Percentiles rank a stretch among this genome's conserved stretches.
phyloP scores from a whole-genome alignment of 441 rosid genomes.

The Pelargonium citronellum region DNA sequence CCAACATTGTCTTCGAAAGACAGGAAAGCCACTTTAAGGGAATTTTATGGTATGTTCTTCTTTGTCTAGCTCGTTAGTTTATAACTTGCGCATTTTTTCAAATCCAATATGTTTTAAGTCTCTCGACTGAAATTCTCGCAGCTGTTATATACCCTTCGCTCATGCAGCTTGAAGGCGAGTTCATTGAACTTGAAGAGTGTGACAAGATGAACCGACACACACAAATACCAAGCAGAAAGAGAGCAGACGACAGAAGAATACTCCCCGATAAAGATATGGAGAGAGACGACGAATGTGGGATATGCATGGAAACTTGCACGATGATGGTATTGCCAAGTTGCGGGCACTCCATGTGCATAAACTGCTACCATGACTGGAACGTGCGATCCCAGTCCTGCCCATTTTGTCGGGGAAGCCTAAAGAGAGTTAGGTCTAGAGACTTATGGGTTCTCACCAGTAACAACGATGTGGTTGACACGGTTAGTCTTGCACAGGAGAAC shows the following conservation, averaged over 20 bases:
- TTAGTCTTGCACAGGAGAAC: slow-evolving; percentile 48
- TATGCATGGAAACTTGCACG: slow-evolving; percentile 54
- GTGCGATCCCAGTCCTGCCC: slow-evolving; percentile 59
- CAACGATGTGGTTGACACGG: slow-evolving; percentile 37
- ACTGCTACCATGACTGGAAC: slow-evolving; percentile 60
- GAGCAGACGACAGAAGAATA: slow-evolving; percentile 30
- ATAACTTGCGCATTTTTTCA: neutral
- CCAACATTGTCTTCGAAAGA: slow-evolving; percentile 51
- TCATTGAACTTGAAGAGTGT: slow-evolving; percentile 27
- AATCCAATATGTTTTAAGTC: neutral
- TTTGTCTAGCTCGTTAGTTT: too few relatives aligned
- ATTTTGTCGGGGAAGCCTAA: slow-evolving; percentile 55
- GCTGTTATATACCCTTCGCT: slow-evolving; percentile 64
- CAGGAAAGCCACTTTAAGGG: slow-evolving; percentile 53
- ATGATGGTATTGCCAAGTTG: slow-evolving; percentile 54
- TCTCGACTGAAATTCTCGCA: slow-evolving; percentile 23
- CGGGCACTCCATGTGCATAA: slow-evolving; percentile 52
- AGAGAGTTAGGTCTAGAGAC: slow-evolving; percentile 45
- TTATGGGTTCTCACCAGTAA: slow-evolving; percentile 46
- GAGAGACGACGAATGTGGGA: slow-evolving; percentile 56
- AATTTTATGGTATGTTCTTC: slow-evolving; percentile 50
- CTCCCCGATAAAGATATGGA: slow-evolving; percentile 31
- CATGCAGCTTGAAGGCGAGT: slow-evolving; percentile 45
- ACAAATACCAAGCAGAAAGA: slow-evolving; percentile 26
- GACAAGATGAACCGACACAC: slow-evolving; percentile 19